Evolutionary conservation across 2,329 filamentous ascomycete species (phyloP).

Genomic region (Parastagonospora avenae): DNA sequence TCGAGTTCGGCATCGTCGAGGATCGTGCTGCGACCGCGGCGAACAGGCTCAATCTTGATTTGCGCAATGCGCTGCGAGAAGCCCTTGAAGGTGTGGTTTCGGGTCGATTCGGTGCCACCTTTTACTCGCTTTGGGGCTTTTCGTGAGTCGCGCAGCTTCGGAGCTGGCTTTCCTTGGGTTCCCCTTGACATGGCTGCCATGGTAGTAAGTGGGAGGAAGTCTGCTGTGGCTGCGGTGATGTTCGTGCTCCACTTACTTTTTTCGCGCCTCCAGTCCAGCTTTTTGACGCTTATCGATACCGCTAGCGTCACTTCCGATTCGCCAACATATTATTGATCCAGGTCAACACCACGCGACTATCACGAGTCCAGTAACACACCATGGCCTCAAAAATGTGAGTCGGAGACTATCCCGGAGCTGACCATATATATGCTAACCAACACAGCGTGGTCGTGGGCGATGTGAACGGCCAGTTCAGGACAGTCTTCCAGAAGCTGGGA

Average conservation of each 20-base stretch:
- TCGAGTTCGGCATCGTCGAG: conserved; percentile 79
- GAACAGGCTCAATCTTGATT: conserved; percentile 91
- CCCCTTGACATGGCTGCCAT: conserved; percentile 54
- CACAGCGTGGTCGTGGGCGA: conserved; percentile 80
- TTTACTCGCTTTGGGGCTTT: conserved; percentile 67
- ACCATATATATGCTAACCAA: conserved; percentile 9
- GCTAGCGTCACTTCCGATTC: conserved; percentile 15
- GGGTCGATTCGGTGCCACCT: conserved; percentile 73
- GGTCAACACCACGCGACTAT: conserved; percentile 18
- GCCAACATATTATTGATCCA: conserved; percentile 6
- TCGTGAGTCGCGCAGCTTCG: conserved; percentile 61
- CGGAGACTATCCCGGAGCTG: neutral
- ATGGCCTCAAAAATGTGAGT: conserved; percentile 64
- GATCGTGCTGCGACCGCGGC: conserved; percentile 82
- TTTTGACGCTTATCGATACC: conserved; percentile 17
- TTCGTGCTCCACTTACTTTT: conserved; percentile 39
- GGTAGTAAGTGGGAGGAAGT: conserved; percentile 14
- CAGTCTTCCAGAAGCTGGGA: conserved; percentile 79
- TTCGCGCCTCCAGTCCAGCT: conserved; percentile 20
- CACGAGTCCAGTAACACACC: conserved; percentile 1
- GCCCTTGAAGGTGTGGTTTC: conserved; percentile 87
- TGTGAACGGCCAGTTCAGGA: conserved; percentile 76
- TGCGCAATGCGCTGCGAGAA: conserved; percentile 90
- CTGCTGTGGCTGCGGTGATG: conserved; percentile 8
- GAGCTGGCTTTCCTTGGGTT: conserved; percentile 22